phyloP scores from a whole-genome alignment of 1,139 yeast genomes.

The Debaryomyces singareniensis region DNA sequence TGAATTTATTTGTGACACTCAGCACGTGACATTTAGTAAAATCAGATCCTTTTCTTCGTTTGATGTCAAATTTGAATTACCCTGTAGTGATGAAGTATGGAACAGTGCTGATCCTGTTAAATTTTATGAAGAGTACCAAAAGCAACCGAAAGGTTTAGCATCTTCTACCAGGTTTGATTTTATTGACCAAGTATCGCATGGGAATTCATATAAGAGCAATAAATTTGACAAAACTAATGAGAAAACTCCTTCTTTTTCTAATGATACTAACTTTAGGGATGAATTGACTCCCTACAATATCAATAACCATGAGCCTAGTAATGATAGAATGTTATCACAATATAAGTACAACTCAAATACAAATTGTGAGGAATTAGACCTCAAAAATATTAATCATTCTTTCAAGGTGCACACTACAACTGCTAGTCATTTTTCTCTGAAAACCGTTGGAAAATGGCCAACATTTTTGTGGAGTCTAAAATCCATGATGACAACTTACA shows the following conservation, averaged over 20 bases:
- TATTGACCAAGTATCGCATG: too few relatives aligned
- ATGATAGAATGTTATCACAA: too few relatives aligned
- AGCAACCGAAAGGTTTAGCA: slow-evolving; percentile 23
- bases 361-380: slow-evolving; percentile 9
- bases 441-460: slow-evolving; percentile 38
- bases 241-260: slow-evolving; percentile 1
- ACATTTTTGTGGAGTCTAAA: slow-evolving; percentile 29
- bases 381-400: too few relatives aligned
- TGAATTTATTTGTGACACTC: slow-evolving; percentile 25
- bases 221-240: neutral
- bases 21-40: slow-evolving; percentile 20
- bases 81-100: slow-evolving; percentile 39
- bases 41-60: slow-evolving; percentile 21
- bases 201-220: too few relatives aligned
- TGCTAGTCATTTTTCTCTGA: too few relatives aligned
- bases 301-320: too few relatives aligned
- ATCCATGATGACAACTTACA: slow-evolving; percentile 26
- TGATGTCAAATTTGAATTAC: slow-evolving; percentile 32
- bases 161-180: slow-evolving; percentile 1
- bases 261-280: too few relatives aligned
- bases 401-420: too few relatives aligned
- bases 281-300: too few relatives aligned
- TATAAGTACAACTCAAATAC: slow-evolving; percentile 3
- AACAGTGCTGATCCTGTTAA: slow-evolving; percentile 15
- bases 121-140: slow-evolving; percentile 18